Evolutionary conservation across 345 rosid species (phyloP).

Genomic region (Nasturtium officinale): DNA sequence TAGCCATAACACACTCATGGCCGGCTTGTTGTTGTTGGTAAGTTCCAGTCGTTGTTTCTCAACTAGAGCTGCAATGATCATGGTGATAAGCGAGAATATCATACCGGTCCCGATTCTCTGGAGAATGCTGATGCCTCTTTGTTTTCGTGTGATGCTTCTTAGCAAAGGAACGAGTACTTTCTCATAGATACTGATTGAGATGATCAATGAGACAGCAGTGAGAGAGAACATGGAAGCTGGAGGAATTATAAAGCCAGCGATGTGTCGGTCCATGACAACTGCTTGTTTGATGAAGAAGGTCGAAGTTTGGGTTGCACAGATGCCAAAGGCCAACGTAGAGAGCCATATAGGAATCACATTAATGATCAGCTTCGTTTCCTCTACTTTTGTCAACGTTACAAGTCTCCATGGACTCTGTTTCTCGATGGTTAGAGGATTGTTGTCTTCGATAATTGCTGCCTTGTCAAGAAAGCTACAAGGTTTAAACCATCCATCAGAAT

Average conservation of each 20-base stretch:
- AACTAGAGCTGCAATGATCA: constrained; percentile 75
- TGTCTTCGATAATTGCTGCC: constrained; percentile 67
- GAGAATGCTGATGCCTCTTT: constrained; percentile 79
- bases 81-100: constrained; percentile 64
- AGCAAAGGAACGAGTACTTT: constrained; percentile 51
- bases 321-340: constrained; percentile 65
- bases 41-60: constrained; percentile 58
- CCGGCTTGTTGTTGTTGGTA: constrained; percentile 40
- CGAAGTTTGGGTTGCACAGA: constrained; percentile 69
- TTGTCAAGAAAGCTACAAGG: constrained; percentile 78
- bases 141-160: constrained; percentile 45
- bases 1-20: constrained; percentile 82
- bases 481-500: not conserved
- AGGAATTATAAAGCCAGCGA: constrained; percentile 50
- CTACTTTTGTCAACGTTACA: constrained; percentile 79
- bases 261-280: constrained; percentile 55
- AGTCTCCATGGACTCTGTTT: constrained; percentile 71
- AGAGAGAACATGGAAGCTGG: constrained; percentile 50
- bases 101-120: constrained; percentile 92
- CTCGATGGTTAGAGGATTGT: constrained; percentile 29
- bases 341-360: constrained; percentile 90
- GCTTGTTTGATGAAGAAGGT: constrained; percentile 94
- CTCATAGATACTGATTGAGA: constrained; percentile 51
- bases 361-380: constrained; percentile 79
- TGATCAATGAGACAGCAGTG: constrained; percentile 46